Percentiles rank a stretch among this genome's conserved stretches.
Evolutionary conservation across 768 basidiomycete species (phyloP).

Genomic region (Chalciporus sphaerocephalus): DNA sequence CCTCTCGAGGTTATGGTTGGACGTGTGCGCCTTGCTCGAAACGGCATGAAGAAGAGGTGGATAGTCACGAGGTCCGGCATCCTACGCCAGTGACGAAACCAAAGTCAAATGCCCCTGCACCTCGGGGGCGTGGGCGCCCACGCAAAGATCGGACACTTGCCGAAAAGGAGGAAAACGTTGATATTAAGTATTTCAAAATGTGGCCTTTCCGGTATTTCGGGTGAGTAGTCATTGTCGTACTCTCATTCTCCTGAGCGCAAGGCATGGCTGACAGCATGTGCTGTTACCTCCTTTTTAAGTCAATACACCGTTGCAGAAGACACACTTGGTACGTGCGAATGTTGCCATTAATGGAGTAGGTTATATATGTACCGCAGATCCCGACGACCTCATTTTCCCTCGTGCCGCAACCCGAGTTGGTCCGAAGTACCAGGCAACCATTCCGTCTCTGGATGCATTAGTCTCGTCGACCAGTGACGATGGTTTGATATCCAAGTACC

Average conservation of each 20-base stretch:
- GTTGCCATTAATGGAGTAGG: conserved; percentile 11
- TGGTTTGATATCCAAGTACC: not conserved
- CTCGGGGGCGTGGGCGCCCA: conserved; percentile 69
- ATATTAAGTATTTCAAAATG: conserved; percentile 82
- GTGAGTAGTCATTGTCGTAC: conserved; percentile 42
- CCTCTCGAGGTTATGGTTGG: conserved; percentile 96
- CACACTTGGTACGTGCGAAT: conserved; percentile 62
- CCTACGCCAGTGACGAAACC: conserved; percentile 49
- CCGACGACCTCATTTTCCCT: conserved; percentile 95
- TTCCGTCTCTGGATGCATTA: conserved; percentile 37
- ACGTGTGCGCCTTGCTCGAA: conserved; percentile 91
- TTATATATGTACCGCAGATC: conserved; percentile 54
- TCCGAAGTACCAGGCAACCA: conserved; percentile 74
- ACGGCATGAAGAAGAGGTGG: conserved; percentile 81
- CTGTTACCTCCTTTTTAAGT: conserved; percentile 37
- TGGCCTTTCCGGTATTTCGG: conserved; percentile 98
- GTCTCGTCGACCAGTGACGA: conserved; percentile 31
- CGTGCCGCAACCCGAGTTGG: conserved; percentile 89
- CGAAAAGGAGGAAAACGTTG: conserved; percentile 72
- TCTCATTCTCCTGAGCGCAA: not conserved
- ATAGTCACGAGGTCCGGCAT: conserved; percentile 66
- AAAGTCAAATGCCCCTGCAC: conserved; percentile 70
- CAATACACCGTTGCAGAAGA: conserved; percentile 90
- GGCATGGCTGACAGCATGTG: conserved; percentile 11
- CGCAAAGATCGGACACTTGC: conserved; percentile 70